These are phyloP conservation scores for Oryza punctata DNA, from an alignment of 176 grass and related monocot species.

Conservation along the genomic window DNA sequence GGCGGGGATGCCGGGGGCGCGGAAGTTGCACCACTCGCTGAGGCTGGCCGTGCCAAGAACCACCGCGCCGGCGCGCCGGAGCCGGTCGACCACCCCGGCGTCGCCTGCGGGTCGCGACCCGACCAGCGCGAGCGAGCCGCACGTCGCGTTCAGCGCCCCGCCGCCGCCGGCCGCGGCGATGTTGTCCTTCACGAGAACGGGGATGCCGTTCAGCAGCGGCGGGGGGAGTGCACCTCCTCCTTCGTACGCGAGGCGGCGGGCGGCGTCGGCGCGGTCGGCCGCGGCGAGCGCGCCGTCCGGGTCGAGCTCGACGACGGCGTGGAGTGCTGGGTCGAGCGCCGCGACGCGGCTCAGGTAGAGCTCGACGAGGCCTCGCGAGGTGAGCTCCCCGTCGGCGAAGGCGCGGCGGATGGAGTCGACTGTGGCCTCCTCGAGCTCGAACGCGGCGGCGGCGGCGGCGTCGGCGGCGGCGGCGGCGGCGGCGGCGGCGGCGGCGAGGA, in stretches of 20 bases:
- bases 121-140: conserved; percentile 70
- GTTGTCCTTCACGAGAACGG: conserved; percentile 82
- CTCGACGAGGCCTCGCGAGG: conserved; percentile 60
- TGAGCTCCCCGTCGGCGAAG: conserved; percentile 57
- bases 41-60: conserved; percentile 72
- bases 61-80: conserved; percentile 61
- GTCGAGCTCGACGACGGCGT: conserved; percentile 76
- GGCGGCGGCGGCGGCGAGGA: neutral
- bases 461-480: no score
- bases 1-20: conserved; percentile 48
- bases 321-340: conserved; percentile 57
- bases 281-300: conserved; percentile 47
- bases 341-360: conserved; percentile 55
- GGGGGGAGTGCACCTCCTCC: neutral
- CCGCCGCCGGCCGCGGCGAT: conserved; percentile 52
- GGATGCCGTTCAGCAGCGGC: conserved; percentile 41
- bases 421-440: conserved; percentile 71
- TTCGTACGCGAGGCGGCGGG: neutral
- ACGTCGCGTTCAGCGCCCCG: conserved; percentile 62
- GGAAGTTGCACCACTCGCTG: conserved; percentile 83
- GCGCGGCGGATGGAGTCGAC: conserved; percentile 56
- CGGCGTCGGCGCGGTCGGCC: conserved; percentile 44
- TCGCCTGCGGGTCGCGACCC: conserved; percentile 50
- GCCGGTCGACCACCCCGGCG: conserved; percentile 60
- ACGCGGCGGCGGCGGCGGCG: neutral